A percentile compares a stretch with the other conserved stretches of the same genome.
These are phyloP conservation scores for Claviceps pazoutovae DNA, from an alignment of 2,329 filamentous ascomycete genomes.

Conservation along the genomic window DNA sequence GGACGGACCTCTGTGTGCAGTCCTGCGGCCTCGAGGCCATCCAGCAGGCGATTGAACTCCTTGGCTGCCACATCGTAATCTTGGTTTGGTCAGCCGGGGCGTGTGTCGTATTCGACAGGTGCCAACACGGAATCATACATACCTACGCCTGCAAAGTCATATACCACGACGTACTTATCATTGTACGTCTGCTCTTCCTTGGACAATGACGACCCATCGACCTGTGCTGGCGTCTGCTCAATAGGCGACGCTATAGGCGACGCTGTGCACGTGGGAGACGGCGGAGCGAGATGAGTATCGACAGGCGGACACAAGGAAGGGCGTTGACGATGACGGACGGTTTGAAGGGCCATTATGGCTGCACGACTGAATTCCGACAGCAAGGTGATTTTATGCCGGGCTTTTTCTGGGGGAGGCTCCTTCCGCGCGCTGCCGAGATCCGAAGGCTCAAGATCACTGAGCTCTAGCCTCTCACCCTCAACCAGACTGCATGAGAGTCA, in stretches of 20 bases:
- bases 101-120: not conserved
- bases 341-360: slow-evolving; percentile 2
- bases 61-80: slow-evolving; percentile 20
- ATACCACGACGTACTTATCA: slow-evolving; percentile 24
- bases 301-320: not conserved
- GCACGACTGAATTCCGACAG: not conserved
- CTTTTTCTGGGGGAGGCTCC: not conserved
- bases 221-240: not conserved
- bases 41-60: slow-evolving; percentile 33
- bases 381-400: not conserved
- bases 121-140: slow-evolving; percentile 3
- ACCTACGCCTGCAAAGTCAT: slow-evolving; percentile 24
- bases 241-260: not conserved
- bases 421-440: not conserved
- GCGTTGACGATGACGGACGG: not conserved
- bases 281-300: not conserved
- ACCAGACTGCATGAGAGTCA: not conserved
- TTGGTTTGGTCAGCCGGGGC: slow-evolving; percentile 7
- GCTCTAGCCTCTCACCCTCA: not conserved
- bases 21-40: slow-evolving; percentile 46
- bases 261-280: not conserved
- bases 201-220: not conserved
- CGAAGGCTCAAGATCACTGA: not conserved
- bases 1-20: slow-evolving; percentile 59
- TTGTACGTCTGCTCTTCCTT: slow-evolving; percentile 1